A percentile compares a stretch with the other conserved stretches of the same genome.
Conservation (phyloP, 345 rosid species). For the Sisymbrium altissimum region DNA sequence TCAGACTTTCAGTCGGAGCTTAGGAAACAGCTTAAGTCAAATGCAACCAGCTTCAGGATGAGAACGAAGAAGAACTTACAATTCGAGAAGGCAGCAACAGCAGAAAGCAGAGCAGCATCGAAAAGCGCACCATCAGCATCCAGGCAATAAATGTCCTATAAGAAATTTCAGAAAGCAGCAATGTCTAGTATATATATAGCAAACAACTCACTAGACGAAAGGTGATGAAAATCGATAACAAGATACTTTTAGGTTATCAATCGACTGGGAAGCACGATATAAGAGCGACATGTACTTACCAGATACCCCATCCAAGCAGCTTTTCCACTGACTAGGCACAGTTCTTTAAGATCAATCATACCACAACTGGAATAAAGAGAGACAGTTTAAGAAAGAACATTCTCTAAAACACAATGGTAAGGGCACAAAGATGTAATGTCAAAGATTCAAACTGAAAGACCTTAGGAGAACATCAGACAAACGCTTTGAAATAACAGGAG, state of each 20-base stretch:
- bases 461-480: constrained; percentile 45
- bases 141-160: constrained; percentile 85
- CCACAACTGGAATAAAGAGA: constrained; percentile 40
- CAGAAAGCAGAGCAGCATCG: constrained; percentile 87
- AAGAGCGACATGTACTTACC: constrained; percentile 35
- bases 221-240: background rate
- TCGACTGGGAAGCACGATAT: constrained; percentile 35
- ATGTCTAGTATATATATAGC: background rate
- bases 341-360: constrained; percentile 56
- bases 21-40: background rate
- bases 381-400: background rate
- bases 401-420: background rate
- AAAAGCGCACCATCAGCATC: constrained; percentile 96
- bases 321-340: constrained; percentile 69
- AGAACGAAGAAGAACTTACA: constrained; percentile 38
- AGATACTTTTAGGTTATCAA: background rate
- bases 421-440: background rate
- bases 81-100: constrained; percentile 75
- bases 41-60: background rate
- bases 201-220: background rate
- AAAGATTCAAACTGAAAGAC: background rate
- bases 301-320: constrained; percentile 63
- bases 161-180: background rate
- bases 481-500: no score
- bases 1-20: no score